These are phyloP conservation scores for Phytopythium delawarense DNA, from an alignment of 352 stramenopile genomes.

Conservation along the genomic window DNA sequence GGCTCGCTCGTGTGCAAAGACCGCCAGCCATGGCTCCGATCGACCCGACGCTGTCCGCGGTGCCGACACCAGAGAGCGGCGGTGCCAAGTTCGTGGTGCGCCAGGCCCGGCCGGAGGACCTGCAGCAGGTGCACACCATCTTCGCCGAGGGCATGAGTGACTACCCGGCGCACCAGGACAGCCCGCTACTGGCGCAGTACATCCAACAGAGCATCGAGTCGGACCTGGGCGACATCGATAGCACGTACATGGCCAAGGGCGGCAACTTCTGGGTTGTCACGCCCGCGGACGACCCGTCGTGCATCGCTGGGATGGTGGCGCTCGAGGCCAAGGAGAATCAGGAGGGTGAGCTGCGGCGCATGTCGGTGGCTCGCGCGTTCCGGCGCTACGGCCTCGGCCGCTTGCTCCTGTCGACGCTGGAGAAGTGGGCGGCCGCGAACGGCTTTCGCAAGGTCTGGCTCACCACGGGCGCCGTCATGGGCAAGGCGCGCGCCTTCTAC, in stretches of 20 bases:
- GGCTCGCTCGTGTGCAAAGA: neutral
- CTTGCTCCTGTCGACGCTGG: constrained; percentile 28
- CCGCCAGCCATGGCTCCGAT: constrained; percentile 1
- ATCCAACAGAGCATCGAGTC: constrained; percentile 18
- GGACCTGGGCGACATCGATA: constrained; percentile 32
- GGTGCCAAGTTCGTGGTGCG: constrained; percentile 13
- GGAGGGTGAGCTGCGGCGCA: constrained; percentile 28
- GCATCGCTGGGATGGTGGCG: constrained; percentile 24
- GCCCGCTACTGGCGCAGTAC: constrained; percentile 16
- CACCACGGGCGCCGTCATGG: constrained; percentile 24
- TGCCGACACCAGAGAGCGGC: neutral
- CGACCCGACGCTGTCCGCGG: neutral
- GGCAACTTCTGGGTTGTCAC: constrained; percentile 51
- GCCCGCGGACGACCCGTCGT: constrained; percentile 8
- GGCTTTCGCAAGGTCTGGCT: constrained; percentile 28
- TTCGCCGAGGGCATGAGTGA: constrained; percentile 25
- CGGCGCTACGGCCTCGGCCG: constrained; percentile 32
- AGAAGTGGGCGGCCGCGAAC: constrained; percentile 27
- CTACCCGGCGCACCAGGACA: constrained; percentile 15
- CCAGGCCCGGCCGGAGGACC: constrained; percentile 19
- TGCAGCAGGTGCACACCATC: constrained; percentile 21
- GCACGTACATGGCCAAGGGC: constrained; percentile 29
- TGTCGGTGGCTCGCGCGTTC: constrained; percentile 37
- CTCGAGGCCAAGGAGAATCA: constrained; percentile 20
- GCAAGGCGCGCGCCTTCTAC: constrained; percentile 26